These are phyloP conservation scores for Boletus eberwhitei DNA, from an alignment of 768 basidiomycete genomes.

Conservation along the genomic window DNA sequence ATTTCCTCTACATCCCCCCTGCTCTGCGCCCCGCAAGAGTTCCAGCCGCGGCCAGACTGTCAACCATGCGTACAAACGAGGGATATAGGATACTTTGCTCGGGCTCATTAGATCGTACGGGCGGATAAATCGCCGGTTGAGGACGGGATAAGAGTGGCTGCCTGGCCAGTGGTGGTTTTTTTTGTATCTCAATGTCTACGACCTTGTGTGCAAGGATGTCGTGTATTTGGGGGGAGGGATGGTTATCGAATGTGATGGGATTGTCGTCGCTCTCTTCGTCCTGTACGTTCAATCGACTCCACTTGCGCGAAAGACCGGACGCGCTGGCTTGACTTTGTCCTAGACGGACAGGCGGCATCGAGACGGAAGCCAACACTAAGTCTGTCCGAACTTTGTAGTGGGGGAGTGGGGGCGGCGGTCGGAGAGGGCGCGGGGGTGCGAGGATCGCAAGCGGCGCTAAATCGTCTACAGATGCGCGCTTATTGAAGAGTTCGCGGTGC, in stretches of 20 bases:
- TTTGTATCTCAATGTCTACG: slow-evolving; percentile 16
- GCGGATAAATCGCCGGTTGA: slow-evolving; percentile 19
- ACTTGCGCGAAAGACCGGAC: slow-evolving; percentile 25
- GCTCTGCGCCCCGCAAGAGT: slow-evolving; percentile 3
- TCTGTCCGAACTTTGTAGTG: not conserved
- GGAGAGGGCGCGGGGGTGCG: slow-evolving; percentile 17
- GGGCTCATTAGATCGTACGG: slow-evolving; percentile 3
- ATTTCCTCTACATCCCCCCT: not conserved
- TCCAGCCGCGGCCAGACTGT: slow-evolving; percentile 18
- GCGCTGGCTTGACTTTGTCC: slow-evolving; percentile 12
- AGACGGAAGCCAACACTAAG: slow-evolving; percentile 9
- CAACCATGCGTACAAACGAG: slow-evolving; percentile 24
- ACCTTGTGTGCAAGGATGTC: not conserved
- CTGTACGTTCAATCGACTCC: slow-evolving; percentile 29
- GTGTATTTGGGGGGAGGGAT: slow-evolving; percentile 1
- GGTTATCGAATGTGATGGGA: slow-evolving; percentile 22
- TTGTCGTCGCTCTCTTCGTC: slow-evolving; percentile 16
- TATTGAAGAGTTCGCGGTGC: slow-evolving; percentile 20
- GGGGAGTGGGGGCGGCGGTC: slow-evolving; percentile 16
- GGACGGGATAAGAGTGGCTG: slow-evolving; percentile 22
- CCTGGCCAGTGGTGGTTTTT: not conserved
- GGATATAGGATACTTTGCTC: slow-evolving; percentile 22
- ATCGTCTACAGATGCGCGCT: slow-evolving; percentile 6
- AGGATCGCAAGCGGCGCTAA: slow-evolving; percentile 21
- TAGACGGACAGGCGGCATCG: slow-evolving; percentile 6